Base-by-base conservation (phyloP, 257 asterid species). In the Nicotiana knightiana region DNA sequence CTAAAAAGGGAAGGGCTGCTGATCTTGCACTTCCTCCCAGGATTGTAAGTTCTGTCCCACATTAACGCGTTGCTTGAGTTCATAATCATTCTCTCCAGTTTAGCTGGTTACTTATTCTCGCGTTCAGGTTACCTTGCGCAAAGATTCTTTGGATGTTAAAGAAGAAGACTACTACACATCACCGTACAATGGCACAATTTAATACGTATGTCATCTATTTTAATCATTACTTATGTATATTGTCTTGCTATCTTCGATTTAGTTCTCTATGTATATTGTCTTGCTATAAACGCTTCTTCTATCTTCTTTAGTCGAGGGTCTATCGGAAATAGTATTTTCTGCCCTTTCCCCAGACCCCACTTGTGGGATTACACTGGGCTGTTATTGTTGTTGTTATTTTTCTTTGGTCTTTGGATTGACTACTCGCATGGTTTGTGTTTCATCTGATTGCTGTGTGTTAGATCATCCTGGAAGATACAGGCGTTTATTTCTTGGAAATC, bases 1-100 rank as follows among this genome's bases (percentile, higher is more conserved):
- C 99, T 24, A 96, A 96, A 85, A 92, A 90, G 89, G 99, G 98
- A 85, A 91, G 99, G 90, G 98, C 97, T 81, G 97, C 99, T 87
- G 99, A 96, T 86, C 96, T 96, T 76, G 97, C 99, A 2, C 97
- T 96, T 79, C 98, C 99, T 30, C 94, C 97, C 61, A 88, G 97
- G 89, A 91, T 92, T 81, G 99, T 95, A 90, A 76, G 97, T 82
- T 84, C 63, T 81, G 24, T 66, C 16, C 35, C 67, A 53, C 83
- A n/a, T 77, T 77, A 28, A 73, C 53, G 46, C 66, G 30, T 32
- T 66, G 53, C 62, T 51, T 16, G 12, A 80, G 53, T 64, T 46
- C 58, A 80, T 55, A 17, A 66, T 63, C 12, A 5, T 77, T 48
- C 77, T 54, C 33, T 57, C 48, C 80, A 80, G 71, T 81, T 63